Base-by-base conservation (phyloP, 148 eudicot species). In the Bassia scoparia region DNA sequence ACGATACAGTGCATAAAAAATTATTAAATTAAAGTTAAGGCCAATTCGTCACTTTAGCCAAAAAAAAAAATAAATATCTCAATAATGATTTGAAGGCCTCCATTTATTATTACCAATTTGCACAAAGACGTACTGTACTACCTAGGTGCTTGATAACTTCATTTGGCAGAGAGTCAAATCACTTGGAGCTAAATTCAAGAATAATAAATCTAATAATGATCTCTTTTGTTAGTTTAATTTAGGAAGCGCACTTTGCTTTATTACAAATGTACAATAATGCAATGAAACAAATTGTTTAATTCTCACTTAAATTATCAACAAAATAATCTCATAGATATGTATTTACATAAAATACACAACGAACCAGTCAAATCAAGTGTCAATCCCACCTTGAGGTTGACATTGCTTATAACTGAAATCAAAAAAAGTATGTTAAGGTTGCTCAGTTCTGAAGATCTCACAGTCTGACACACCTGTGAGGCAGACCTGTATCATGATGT, bases 401-500 rank as follows among this genome's bases (percentile, higher is more conserved):
- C 16, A 63, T 34, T 34, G 48, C 29, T 38, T 64, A 35, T 34
- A 46, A 59, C 66, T 70, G 15, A 37, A 56, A 54, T 55, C 24
- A 72, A 67, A 71, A 50, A 80, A 78, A 31, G 71, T 78, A 71
- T 16, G 2, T 14, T 50, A 50, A 16, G n/a, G 18, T 63, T 7
- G 0, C 48, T 43, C 13, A 55, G 23, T n/a, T 10, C 3, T 5
- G 20, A 55, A n/a, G 49, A 54, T 24, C 78, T 89, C 84, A 94
- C 88, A 91, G 89, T 69, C 58, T 84, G 13, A 79, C 87, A 80
- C 97, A 94, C 49, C 69, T 84, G 17, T 88, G 65, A 53, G 98
- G 98, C 66, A 91, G 79, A 1, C 98, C 98, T 0, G 97, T 95
- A 43, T 73, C 85, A 58, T 87, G 93, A 78, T 89, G 78, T 21